Conservation (phyloP, 2,329 filamentous ascomycete genomes). For the Ceratocystiopsis minuta region DNA sequence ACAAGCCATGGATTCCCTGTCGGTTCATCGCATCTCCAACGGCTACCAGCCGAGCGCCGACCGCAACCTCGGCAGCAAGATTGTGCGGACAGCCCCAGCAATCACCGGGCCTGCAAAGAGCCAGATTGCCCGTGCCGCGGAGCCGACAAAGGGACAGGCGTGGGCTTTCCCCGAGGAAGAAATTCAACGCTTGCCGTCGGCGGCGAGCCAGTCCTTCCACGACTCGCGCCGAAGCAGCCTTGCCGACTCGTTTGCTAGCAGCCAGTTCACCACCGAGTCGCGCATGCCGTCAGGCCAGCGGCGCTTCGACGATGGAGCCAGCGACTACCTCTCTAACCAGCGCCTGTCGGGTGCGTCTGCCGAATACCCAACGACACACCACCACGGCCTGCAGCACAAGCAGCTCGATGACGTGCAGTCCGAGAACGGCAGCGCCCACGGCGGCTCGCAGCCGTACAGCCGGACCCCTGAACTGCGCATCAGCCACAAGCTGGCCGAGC, state of each 20-base stretch:
- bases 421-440: conserved; percentile 33
- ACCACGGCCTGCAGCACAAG: conserved; percentile 60
- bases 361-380: conserved; percentile 45
- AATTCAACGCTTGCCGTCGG: conserved; percentile 32
- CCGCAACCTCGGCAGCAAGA: conserved; percentile 29
- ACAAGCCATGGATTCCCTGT: conserved; percentile 29
- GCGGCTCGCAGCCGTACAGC: conserved; percentile 57
- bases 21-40: conserved; percentile 44
- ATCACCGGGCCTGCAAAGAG: conserved; percentile 54
- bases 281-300: conserved; percentile 54
- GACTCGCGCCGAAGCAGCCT: conserved; percentile 60
- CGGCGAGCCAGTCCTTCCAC: conserved; percentile 30
- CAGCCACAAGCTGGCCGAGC: conserved; percentile 71
- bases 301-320: conserved; percentile 44
- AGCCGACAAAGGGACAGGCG: conserved; percentile 65
- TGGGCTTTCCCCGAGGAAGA: conserved; percentile 70
- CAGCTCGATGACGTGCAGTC: conserved; percentile 48
- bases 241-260: conserved; percentile 61
- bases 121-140: conserved; percentile 51
- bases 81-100: conserved; percentile 49
- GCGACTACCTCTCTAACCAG: conserved; percentile 21
- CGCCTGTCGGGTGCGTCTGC: conserved; percentile 30
- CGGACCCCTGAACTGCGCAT: conserved; percentile 65
- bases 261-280: conserved; percentile 60
- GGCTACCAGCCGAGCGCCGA: conserved; percentile 44